Conservation (phyloP, 441 rosid species). For the Rhodomyrtus psidioides region DNA sequence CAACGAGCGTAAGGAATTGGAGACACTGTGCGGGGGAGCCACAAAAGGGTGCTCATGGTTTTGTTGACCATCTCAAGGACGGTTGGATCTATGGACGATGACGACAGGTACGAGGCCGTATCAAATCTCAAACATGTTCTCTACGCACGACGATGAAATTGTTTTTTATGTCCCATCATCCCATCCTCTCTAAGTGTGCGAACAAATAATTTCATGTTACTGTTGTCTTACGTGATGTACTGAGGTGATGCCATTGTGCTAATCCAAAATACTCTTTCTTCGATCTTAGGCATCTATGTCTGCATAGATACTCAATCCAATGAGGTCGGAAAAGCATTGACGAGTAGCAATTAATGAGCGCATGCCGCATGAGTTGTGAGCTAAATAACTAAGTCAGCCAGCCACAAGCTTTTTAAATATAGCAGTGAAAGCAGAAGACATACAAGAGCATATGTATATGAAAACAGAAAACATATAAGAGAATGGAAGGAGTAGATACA, state of each 20-base stretch:
- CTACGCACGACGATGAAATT: not conserved
- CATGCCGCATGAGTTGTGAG: not conserved
- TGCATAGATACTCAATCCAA: not conserved
- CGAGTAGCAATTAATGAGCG: not conserved
- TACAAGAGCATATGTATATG: not conserved
- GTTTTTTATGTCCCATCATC: not conserved
- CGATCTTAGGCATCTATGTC: not conserved
- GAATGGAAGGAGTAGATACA: not conserved
- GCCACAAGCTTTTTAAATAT: not conserved
- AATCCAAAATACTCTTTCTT: not conserved
- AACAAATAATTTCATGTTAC: not conserved
- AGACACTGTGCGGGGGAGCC: accelerated
- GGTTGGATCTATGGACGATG: not conserved
- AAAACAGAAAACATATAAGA: too few species aligned
- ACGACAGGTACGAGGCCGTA: not conserved
- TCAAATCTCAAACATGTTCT: not conserved
- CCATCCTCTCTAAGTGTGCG: not conserved
- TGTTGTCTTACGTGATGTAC: not conserved
- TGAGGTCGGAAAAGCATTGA: not conserved
- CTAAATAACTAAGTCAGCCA: not conserved
- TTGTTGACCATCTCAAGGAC: not conserved
- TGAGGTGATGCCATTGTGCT: not conserved
- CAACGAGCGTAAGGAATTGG: accelerated
- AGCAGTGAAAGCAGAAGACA: too few species aligned
- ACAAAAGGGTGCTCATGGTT: not conserved